phyloP scores from a whole-genome alignment of 129 eudicot genomes.

The Flaveria brownii region DNA sequence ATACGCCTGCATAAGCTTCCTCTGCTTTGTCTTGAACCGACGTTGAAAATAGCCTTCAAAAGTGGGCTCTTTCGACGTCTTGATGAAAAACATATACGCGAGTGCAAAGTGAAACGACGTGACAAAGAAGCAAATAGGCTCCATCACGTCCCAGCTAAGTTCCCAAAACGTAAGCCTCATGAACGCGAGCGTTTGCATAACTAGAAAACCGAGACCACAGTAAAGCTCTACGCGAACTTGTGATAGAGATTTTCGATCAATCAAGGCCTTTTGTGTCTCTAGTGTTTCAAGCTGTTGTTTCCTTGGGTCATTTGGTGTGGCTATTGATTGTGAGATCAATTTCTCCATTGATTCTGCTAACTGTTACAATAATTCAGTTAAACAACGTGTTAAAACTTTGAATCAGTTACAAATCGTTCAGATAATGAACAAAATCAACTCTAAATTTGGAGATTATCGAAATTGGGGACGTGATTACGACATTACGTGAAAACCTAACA shows the following conservation, averaged over 20 bases:
- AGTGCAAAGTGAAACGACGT: constrained; percentile 68
- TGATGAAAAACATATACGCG: constrained; percentile 72
- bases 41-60: constrained; percentile 72
- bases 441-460: not conserved
- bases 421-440: not conserved
- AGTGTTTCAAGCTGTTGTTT: constrained; percentile 49
- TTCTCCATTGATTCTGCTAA: constrained; percentile 73
- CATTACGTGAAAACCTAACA: too few species aligned
- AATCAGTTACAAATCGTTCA: not conserved
- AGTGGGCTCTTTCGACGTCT: constrained; percentile 78
- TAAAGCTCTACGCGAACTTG: constrained; percentile 63
- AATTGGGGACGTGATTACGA: too few species aligned
- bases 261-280: constrained; percentile 57
- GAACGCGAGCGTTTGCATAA: constrained; percentile 63
- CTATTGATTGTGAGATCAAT: constrained; percentile 48
- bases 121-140: constrained; percentile 87
- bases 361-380: constrained; percentile 24
- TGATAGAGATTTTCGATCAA: constrained; percentile 54
- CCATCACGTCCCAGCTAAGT: constrained; percentile 93
- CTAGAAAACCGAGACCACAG: constrained; percentile 67
- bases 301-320: constrained; percentile 74
- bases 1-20: constrained; percentile 54
- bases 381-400: not conserved
- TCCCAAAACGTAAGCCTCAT: constrained; percentile 92
- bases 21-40: constrained; percentile 69